phyloP scores from a whole-genome alignment of 129 eudicot genomes.

The Calendula officinalis region DNA sequence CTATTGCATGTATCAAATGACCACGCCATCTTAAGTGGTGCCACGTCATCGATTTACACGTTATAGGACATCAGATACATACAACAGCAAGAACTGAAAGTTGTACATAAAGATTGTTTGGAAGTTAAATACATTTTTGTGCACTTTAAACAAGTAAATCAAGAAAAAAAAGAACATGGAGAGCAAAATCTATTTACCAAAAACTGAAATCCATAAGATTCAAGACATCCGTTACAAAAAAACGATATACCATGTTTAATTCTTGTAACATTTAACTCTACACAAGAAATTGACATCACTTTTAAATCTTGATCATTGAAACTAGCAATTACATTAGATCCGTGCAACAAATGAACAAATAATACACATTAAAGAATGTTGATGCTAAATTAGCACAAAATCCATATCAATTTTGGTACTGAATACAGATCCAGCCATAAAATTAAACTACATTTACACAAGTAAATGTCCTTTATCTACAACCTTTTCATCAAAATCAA shows the following conservation, averaged over 20 bases:
- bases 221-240: not conserved
- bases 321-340: conserved; percentile 3
- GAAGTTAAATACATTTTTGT: not conserved
- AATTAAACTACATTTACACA: not conserved
- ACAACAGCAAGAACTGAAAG: too few relatives aligned
- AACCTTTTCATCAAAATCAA: not conserved
- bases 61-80: too few relatives aligned
- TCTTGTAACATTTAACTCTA: not conserved
- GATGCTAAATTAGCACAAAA: conserved; percentile 11
- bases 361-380: not conserved
- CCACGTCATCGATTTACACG: too few relatives aligned
- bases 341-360: not conserved
- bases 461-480: not conserved
- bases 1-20: too few relatives aligned
- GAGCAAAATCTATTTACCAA: conserved; percentile 1
- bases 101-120: not conserved
- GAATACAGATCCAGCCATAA: not conserved
- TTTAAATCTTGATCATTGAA: not conserved
- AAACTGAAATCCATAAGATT: not conserved
- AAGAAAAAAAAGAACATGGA: not conserved
- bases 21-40: too few relatives aligned
- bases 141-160: too few relatives aligned
- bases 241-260: not conserved
- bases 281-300: not conserved
- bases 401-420: conserved; percentile 1